Percentiles rank a stretch among this genome's conserved stretches.
Conservation (phyloP, 2,329 filamentous ascomycete genomes). For the Xylariales sp. region DNA sequence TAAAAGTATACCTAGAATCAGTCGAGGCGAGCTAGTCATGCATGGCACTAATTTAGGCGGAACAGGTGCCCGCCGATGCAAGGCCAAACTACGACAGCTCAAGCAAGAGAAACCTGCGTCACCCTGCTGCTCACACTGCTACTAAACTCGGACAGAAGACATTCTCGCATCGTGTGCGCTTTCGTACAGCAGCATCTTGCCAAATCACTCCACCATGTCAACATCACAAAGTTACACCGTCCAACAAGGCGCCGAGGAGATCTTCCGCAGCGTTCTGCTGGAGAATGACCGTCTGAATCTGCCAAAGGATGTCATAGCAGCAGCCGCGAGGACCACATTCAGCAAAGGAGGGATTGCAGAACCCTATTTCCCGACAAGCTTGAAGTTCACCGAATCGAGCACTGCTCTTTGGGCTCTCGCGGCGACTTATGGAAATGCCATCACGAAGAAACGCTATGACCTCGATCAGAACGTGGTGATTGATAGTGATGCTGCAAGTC, state of each 20-base stretch:
- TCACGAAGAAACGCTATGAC: conserved; percentile 17
- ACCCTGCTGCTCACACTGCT: too few species aligned
- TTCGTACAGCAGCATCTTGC: too few species aligned
- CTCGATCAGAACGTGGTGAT: conserved; percentile 19
- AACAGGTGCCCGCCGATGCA: too few species aligned
- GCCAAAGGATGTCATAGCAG: conserved; percentile 17
- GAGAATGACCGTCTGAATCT: conserved; percentile 21
- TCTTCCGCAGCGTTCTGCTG: conserved; percentile 21
- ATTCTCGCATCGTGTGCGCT: too few species aligned
- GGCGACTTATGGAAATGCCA: conserved; percentile 23
- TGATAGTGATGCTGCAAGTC: conserved; percentile 24
- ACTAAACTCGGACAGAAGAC: too few species aligned
- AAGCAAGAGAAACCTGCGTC: too few species aligned
- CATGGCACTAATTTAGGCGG: too few species aligned
- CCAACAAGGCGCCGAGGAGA: conserved; percentile 24
- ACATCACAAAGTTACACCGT: too few species aligned
- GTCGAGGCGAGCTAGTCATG: too few species aligned
- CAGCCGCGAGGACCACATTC: conserved; percentile 21
- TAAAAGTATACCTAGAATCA: too few species aligned
- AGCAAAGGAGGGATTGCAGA: conserved; percentile 16
- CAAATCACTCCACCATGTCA: too few species aligned
- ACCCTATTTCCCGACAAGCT: conserved; percentile 24
- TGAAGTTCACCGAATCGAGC: conserved; percentile 26
- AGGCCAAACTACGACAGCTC: too few species aligned
- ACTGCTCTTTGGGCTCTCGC: conserved; percentile 26